Evolutionary conservation across 2,329 filamentous ascomycete species (phyloP).

Genomic region (Eurotiales sp.): DNA sequence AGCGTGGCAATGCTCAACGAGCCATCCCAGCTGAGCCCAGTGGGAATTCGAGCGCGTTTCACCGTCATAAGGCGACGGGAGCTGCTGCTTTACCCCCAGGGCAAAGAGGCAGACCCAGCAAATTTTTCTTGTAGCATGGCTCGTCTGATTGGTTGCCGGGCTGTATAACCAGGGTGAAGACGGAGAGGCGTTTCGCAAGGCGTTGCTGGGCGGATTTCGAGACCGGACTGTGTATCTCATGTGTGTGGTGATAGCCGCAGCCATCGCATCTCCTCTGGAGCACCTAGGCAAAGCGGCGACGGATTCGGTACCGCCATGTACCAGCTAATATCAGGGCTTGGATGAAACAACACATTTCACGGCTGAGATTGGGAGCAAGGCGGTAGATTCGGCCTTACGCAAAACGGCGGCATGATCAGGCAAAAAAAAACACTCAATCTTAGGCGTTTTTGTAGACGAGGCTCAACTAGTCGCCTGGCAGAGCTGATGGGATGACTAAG

Average conservation of each 20-base stretch:
- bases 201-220: background rate
- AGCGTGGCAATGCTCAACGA: background rate
- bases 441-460: background rate
- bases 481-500: background rate
- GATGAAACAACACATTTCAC: too few species aligned
- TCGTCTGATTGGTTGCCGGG: background rate
- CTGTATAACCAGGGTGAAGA: background rate
- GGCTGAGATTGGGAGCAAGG: too few species aligned
- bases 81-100: too few species aligned
- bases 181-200: background rate
- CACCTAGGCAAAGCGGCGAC: background rate
- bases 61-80: background rate
- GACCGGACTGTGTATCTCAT: too few species aligned
- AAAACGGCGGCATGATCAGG: too few species aligned
- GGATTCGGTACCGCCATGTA: background rate
- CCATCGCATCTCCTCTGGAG: too few species aligned
- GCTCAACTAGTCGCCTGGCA: background rate
- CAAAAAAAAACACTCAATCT: background rate
- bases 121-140: too few species aligned
- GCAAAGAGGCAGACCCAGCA: too few species aligned
- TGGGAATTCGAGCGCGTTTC: background rate
- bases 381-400: too few species aligned
- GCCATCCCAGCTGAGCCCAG: background rate
- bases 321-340: background rate
- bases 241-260: background rate